These are phyloP conservation scores for Kwoniella shivajii DNA, from an alignment of 1,284 basidiomycete species.

Conservation along the genomic window DNA sequence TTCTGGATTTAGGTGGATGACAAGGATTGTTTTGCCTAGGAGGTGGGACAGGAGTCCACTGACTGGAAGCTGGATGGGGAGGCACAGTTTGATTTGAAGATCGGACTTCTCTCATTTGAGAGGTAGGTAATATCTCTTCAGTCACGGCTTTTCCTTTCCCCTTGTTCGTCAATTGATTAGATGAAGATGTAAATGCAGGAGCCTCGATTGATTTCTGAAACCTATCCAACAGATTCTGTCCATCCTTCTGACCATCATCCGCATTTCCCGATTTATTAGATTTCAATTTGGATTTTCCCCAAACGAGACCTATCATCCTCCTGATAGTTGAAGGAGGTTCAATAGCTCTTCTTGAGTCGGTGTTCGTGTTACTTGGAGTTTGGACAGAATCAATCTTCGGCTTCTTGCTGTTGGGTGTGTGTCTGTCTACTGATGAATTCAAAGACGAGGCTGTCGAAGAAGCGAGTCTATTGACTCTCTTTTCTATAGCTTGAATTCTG, in stretches of 20 bases:
- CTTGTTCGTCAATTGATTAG: background rate
- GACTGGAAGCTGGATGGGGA: background rate
- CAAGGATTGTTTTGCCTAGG: too few relatives aligned
- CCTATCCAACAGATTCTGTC: constrained; percentile 1
- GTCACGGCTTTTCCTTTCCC: background rate
- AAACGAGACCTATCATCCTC: constrained; percentile 26
- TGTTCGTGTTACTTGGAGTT: background rate
- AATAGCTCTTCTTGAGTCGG: background rate
- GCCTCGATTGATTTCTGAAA: background rate
- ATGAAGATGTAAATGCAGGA: background rate
- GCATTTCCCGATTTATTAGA: too few relatives aligned
- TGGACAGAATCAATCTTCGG: background rate
- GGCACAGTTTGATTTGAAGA: background rate
- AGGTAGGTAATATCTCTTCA: background rate
- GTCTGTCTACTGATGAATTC: background rate
- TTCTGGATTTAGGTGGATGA: background rate
- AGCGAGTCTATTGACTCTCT: constrained; percentile 12
- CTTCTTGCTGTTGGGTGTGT: constrained; percentile 9
- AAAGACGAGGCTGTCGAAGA: constrained; percentile 1
- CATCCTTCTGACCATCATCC: background rate
- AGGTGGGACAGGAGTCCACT: background rate
- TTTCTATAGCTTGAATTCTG: constrained; percentile 37
- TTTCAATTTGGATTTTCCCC: constrained; percentile 7
- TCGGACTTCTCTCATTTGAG: background rate
- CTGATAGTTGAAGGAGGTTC: constrained; percentile 33